A percentile compares a stretch with the other conserved stretches of the same genome.
Evolutionary conservation across 176 grass and related monocot species (phyloP).

Genomic region (Triticum timopheevii): DNA sequence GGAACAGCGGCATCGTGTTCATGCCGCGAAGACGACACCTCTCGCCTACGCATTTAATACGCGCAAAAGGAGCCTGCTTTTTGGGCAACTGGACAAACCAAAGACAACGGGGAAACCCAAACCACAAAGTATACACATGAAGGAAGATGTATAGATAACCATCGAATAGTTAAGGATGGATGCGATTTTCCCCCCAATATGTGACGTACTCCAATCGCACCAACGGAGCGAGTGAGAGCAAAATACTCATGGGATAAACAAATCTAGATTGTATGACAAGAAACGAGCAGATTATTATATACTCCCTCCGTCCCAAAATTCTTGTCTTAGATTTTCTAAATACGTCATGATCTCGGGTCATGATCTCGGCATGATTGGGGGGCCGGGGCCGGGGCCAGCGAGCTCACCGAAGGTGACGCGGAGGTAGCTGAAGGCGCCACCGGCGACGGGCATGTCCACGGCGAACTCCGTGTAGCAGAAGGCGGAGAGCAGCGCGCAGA

Average conservation of each 20-base stretch:
- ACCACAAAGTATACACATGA: not conserved
- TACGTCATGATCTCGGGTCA: no score
- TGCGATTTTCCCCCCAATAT: not conserved
- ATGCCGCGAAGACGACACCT: not conserved
- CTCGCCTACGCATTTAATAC: constrained; percentile 3
- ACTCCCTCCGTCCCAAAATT: no score
- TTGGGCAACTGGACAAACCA: not conserved
- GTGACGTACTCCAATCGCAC: constrained; percentile 16
- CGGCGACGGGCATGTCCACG: constrained; percentile 85
- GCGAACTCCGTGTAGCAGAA: constrained; percentile 99
- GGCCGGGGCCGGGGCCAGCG: no score
- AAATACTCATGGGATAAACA: not conserved
- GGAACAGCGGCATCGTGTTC: not conserved
- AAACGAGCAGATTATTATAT: not conserved
- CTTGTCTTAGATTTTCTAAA: no score
- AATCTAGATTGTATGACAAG: not conserved
- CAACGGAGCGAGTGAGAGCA: not conserved
- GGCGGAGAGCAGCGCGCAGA: constrained; percentile 89
- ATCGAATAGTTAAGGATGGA: not conserved
- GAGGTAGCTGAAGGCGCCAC: constrained; percentile 70
- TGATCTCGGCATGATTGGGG: not conserved
- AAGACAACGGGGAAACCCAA: not conserved
- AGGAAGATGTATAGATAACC: not conserved
- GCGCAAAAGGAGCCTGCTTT: constrained; percentile 9
- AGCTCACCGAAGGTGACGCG: constrained; percentile 90